Evolutionary conservation across 805 yeast species (phyloP), one percentile per base, ranked within the genome.

Genomic region (Limtongia smithiae): DNA sequence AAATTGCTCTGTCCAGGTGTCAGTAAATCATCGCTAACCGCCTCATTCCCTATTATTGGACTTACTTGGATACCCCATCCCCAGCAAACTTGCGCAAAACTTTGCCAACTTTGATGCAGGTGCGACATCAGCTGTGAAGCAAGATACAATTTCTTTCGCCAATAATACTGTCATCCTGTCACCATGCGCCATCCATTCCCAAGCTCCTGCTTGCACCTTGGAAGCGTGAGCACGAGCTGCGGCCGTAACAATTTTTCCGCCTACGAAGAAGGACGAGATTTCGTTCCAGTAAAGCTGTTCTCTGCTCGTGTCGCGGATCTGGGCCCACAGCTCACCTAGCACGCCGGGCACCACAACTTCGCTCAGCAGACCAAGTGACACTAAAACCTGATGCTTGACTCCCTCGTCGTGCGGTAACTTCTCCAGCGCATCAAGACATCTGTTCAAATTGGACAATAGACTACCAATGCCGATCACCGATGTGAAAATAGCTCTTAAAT

Each of bases 111-210:
- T 17, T 11, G 38, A 4, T 1, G 25, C 15, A 11, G 36, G 34
- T 4, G 17, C 30, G 20, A 41, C 33, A 12, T 38, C 35, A 4
- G 14, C 31, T 11, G 24, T 17, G 17, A 21, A 3, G 11, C 31
- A 39, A 5, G 4, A 5, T 20, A 37, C 32, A 33, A 46, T 18
- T 28, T 45, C 54, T 11, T 14, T 27, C 8, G 45, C 50, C 27
- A 50, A 17, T 41, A 41, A 50, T n/a, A 28, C 38, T 11, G 37
- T 22, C 20, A 37, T 27, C 25, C 18, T 33, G 18, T 37, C 38
- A 1, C 50, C 50, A 41, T 45, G 44, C 18, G 50, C 36, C 31
- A 45, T 41, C 54, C 54, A 50, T n/a, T n/a, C 30, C 54, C 54
- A 50, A n/a, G 21, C 15, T 18, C 25, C 30, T 11, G 22, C 34